Evolutionary conservation across 2,329 filamentous ascomycete genomes (phyloP).

Genomic region (Pseudocercospora fuligena): DNA sequence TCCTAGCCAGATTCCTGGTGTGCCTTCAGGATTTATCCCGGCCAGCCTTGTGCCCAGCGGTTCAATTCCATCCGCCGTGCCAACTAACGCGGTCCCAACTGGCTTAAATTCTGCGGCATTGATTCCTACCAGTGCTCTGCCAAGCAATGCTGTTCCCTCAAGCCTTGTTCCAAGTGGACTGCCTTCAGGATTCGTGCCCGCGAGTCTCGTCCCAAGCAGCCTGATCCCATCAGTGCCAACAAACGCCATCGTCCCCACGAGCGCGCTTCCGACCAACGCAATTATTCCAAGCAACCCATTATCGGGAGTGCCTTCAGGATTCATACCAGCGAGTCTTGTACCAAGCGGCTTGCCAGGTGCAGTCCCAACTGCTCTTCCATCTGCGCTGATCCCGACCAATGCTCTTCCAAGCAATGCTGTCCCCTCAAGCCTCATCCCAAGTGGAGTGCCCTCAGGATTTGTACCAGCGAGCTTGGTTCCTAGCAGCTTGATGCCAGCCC

Average conservation of each 20-base stretch:
- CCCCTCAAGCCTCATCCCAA: background rate
- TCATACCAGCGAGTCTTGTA: background rate
- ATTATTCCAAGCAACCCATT: background rate
- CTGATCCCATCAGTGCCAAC: background rate
- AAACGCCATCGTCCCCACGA: background rate
- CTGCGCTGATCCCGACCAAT: background rate
- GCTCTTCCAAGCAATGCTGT: background rate
- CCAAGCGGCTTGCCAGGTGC: background rate
- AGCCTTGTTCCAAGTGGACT: background rate
- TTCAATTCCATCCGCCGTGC: background rate
- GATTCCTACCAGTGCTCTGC: background rate
- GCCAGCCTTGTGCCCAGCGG: background rate
- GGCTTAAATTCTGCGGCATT: background rate
- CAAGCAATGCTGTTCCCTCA: background rate
- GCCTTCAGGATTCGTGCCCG: background rate
- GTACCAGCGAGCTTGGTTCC: background rate
- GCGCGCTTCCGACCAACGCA: background rate
- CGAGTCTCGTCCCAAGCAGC: background rate
- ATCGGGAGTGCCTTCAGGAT: background rate
- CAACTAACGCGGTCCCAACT: background rate
- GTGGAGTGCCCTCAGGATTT: background rate
- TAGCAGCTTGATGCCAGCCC: background rate
- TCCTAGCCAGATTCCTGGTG: background rate
- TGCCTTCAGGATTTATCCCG: background rate
- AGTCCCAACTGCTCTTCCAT: background rate